Evolutionary conservation across 148 eudicot species (phyloP).

Genomic region (Rhododendron vialii): DNA sequence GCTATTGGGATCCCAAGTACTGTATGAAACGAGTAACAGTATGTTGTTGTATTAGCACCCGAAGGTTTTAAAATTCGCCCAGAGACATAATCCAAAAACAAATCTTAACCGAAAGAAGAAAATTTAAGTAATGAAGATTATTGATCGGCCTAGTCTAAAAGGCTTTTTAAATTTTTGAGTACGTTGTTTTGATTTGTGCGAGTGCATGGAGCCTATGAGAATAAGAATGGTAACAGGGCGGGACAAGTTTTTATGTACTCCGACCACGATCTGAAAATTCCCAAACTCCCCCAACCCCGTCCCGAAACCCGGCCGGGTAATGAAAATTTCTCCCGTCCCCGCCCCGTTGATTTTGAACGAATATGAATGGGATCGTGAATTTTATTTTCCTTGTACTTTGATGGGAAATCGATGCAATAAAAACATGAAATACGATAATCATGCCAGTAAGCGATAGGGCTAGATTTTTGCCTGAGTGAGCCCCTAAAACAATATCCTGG

Average conservation of each 20-base stretch:
- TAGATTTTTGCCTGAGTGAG: neutral
- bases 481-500: neutral
- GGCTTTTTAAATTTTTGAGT: neutral
- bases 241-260: too few species aligned
- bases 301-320: too few species aligned
- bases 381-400: neutral
- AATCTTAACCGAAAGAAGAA: neutral
- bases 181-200: neutral
- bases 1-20: neutral
- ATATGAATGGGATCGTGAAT: neutral
- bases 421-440: neutral
- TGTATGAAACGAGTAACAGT: neutral
- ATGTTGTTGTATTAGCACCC: neutral
- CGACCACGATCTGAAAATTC: too few species aligned
- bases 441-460: neutral
- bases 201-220: neutral
- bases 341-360: neutral
- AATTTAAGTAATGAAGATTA: neutral
- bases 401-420: neutral
- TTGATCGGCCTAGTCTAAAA: neutral
- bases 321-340: too few species aligned
- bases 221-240: too few species aligned
- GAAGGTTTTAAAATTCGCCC: neutral
- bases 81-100: neutral
- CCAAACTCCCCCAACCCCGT: fast-evolving